phyloP scores from a whole-genome alignment of 352 stramenopile species.

The Phytophthora hybrid region DNA sequence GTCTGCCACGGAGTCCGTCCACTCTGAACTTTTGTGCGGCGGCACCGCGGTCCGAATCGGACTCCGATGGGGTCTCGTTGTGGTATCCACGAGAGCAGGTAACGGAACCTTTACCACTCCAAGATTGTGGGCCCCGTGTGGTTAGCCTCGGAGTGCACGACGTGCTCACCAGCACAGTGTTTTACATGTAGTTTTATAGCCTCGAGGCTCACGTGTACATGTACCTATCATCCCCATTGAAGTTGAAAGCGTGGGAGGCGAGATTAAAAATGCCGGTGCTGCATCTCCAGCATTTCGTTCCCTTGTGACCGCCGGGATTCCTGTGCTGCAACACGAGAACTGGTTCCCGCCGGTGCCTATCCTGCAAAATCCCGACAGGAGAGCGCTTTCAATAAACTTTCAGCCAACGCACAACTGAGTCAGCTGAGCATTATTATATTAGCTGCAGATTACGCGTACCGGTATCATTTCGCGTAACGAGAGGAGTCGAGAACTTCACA shows the following conservation, averaged over 20 bases:
- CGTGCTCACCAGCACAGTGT: background rate
- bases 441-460: no score
- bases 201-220: background rate
- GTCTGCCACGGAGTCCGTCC: background rate
- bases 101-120: background rate
- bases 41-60: background rate
- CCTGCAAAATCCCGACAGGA: no score
- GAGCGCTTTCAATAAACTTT: no score
- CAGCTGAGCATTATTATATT: background rate
- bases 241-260: background rate
- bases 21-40: background rate
- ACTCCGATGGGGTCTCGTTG: background rate
- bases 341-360: no score
- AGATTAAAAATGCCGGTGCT: conserved; percentile 12
- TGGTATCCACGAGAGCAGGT: no score
- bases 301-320: background rate
- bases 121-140: background rate
- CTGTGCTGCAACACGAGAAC: no score
- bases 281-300: background rate
- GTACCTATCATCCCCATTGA: conserved; percentile 9
- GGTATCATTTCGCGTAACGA: no score
- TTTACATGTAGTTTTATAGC: background rate
- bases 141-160: background rate
- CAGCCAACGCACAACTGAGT: background rate
- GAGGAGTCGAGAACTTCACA: no score